Evolutionary conservation across 257 asterid genomes (phyloP), one percentile per base, ranked within the genome.

Genomic region (Cruciata laevipes): DNA sequence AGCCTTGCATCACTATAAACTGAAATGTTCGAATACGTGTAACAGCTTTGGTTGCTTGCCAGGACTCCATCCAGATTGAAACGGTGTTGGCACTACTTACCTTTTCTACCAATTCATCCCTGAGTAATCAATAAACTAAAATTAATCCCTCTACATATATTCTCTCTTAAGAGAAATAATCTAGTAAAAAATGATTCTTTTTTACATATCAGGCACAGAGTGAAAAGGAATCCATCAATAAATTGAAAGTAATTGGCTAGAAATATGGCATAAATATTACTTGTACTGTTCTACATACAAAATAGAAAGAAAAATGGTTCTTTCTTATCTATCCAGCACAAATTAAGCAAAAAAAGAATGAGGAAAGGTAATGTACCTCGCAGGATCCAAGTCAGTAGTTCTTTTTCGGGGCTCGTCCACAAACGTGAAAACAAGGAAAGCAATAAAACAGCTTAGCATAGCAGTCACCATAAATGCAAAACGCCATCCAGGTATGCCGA

Each of bases 401-500:
- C 77, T 75, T 68, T 65, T 70, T 72, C 84, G 83, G 12, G 99
- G 99, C 68, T 93, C 99, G 21, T 84, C 85, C 53, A 93, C 99
- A 68, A 86, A 88, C 49, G 83, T 76, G 78, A 63, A 88, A 69
- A 93, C 99, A 38, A 93, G 96, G 57, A 81, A 79, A 17, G 84
- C 97, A 18, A 93, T 86, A 35, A 88, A 81, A 75, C 88, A 74
- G 72, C 99, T 93, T 88, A 93, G 68, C 4, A 76, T 63, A 58
- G 96, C 97, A 90, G 86, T 93, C 51, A 86, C 78, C 63, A 88
- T 38, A 49, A 93, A 93, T 42, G 99, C 88, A 56, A 76, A 85
- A 14, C 98, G 77, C 98, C 98, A 93, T 65, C 98, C 98, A 16
- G 97, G 96, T 61, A 86, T 66, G 31, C 97, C 96, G 88, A 95